phyloP scores from a whole-genome alignment of 768 basidiomycete species.

The Trametes cubensis region DNA sequence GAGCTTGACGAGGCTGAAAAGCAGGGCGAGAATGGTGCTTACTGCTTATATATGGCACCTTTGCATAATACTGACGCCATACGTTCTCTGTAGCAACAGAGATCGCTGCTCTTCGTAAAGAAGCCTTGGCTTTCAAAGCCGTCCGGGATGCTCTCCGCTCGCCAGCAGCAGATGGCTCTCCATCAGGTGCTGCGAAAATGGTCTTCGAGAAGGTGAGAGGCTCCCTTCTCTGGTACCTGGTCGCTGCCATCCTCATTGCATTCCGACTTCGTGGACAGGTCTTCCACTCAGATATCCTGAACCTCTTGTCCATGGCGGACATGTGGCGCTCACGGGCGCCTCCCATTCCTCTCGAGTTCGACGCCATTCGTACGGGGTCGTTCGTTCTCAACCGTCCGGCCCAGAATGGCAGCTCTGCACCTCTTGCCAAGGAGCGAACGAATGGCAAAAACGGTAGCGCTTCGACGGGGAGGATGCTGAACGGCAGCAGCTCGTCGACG shows the following conservation, averaged over 20 bases:
- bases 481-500: conserved; percentile 19
- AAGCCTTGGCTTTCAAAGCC: conserved; percentile 84
- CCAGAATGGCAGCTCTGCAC: conserved; percentile 24
- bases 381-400: conserved; percentile 47
- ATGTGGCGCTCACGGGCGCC: conserved; percentile 96
- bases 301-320: conserved; percentile 89
- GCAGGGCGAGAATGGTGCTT: conserved; percentile 88
- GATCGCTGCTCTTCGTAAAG: conserved; percentile 86
- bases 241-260: not conserved
- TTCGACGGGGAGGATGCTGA: conserved; percentile 24
- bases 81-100: conserved; percentile 66
- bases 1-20: conserved; percentile 93
- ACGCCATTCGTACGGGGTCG: conserved; percentile 65
- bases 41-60: not conserved
- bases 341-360: conserved; percentile 82
- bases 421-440: conserved; percentile 10
- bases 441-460: conserved; percentile 28
- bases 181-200: conserved; percentile 55
- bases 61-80: not conserved
- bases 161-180: conserved; percentile 28
- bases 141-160: conserved; percentile 72
- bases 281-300: conserved; percentile 84
- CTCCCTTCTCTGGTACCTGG: not conserved
- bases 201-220: conserved; percentile 81
- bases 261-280: conserved; percentile 53